Evolutionary conservation across 2,329 filamentous ascomycete genomes (phyloP).

Genomic region (Falciphora oryzae): DNA sequence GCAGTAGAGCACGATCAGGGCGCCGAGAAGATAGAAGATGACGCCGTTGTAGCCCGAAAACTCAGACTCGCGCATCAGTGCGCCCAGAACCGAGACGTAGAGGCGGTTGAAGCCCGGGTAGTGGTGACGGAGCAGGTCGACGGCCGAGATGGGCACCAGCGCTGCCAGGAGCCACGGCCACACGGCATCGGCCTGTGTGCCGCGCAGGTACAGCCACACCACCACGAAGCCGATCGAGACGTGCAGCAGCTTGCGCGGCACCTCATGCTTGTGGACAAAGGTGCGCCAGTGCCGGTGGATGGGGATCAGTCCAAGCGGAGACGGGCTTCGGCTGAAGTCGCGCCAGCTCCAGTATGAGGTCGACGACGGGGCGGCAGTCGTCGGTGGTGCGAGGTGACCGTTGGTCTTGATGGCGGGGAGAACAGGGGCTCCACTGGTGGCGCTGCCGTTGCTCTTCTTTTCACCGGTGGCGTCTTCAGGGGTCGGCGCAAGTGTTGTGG

Average conservation of each 20-base stretch:
- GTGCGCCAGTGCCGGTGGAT: constrained; percentile 88
- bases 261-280: constrained; percentile 94
- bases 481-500: constrained; percentile 21
- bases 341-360: constrained; percentile 62
- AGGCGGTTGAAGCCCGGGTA: constrained; percentile 76
- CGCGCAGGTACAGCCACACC: constrained; percentile 75
- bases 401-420: constrained; percentile 32
- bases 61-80: constrained; percentile 95
- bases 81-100: constrained; percentile 79
- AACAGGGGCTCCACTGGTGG: constrained; percentile 19
- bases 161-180: constrained; percentile 77
- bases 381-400: constrained; percentile 66
- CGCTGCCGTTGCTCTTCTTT: constrained; percentile 16
- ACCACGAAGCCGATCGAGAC: constrained; percentile 96
- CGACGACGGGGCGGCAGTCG: constrained; percentile 33
- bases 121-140: constrained; percentile 78
- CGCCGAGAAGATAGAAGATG: constrained; percentile 90
- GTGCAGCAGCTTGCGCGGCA: constrained; percentile 87
- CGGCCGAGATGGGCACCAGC: constrained; percentile 75
- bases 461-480: neutral
- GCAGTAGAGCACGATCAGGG: constrained; percentile 78
- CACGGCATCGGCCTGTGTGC: constrained; percentile 70
- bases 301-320: constrained; percentile 87
- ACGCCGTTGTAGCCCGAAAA: constrained; percentile 93
- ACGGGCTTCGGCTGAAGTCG: constrained; percentile 85